phyloP scores from a whole-genome alignment of 768 basidiomycete genomes.

The Leccinum sublutescens region DNA sequence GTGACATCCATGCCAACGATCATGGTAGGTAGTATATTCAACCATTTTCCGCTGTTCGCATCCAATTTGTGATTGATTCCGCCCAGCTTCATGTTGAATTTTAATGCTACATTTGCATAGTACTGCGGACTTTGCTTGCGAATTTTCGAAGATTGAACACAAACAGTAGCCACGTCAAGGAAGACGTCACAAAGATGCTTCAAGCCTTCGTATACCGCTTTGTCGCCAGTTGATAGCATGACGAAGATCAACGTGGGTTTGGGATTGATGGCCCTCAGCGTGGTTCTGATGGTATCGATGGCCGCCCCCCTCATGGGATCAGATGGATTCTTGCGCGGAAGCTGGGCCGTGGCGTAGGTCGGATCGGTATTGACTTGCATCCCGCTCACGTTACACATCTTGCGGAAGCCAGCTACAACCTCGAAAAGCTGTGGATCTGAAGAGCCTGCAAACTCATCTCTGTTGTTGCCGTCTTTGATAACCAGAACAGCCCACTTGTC shows the following conservation, averaged over 20 bases:
- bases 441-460: conserved; percentile 59
- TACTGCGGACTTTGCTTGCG: conserved; percentile 59
- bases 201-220: conserved; percentile 48
- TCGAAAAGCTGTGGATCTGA: conserved; percentile 52
- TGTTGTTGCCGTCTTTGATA: conserved; percentile 49
- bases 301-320: conserved; percentile 57
- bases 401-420: conserved; percentile 51
- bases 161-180: conserved; percentile 59
- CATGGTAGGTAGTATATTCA: conserved; percentile 45
- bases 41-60: conserved; percentile 36
- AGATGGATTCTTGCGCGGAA: conserved; percentile 50
- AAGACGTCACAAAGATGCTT: conserved; percentile 52
- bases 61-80: conserved; percentile 52
- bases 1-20: conserved; percentile 65
- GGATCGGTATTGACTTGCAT: conserved; percentile 46
- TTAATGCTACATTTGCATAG: conserved; percentile 54
- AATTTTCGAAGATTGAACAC: conserved; percentile 71
- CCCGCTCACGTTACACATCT: conserved; percentile 64
- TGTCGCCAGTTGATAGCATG: conserved; percentile 46
- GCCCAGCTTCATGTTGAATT: conserved; percentile 56
- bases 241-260: conserved; percentile 47
- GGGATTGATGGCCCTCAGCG: conserved; percentile 38
- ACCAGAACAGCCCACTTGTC: conserved; percentile 68
- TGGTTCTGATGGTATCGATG: conserved; percentile 42
- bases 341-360: conserved; percentile 35